A percentile compares a stretch with the other conserved stretches of the same genome.
Evolutionary conservation across 805 yeast genomes (phyloP).

Genomic region (Yarrowia porcina): DNA sequence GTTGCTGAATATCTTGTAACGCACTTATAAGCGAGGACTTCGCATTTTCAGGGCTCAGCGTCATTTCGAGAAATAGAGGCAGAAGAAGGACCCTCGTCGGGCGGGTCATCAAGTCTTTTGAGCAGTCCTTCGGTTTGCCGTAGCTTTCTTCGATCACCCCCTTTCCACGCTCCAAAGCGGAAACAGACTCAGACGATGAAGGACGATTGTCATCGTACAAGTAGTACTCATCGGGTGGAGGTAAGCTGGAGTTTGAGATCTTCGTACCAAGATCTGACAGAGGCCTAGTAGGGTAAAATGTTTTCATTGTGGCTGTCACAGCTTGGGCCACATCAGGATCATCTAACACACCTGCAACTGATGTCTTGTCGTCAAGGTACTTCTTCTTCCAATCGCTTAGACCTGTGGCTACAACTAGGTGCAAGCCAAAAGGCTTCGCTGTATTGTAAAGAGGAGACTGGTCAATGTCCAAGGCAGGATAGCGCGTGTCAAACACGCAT

Average conservation of each 20-base stretch:
- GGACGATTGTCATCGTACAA: conserved; percentile 39
- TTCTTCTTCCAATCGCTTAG: conserved; percentile 80
- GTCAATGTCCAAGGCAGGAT: conserved; percentile 49
- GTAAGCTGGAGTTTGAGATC: conserved; percentile 54
- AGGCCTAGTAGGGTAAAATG: not conserved
- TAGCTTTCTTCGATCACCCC: not conserved
- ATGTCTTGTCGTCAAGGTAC: conserved; percentile 50
- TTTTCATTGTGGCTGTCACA: conserved; percentile 16
- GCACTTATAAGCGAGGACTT: conserved; percentile 42
- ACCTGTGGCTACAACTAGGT: conserved; percentile 79
- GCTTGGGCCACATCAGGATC: conserved; percentile 29
- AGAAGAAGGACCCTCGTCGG: conserved; percentile 62
- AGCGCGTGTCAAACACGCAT: conserved; percentile 47
- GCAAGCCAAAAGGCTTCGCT: conserved; percentile 65
- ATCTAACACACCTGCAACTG: conserved; percentile 48
- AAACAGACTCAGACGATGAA: conserved; percentile 32
- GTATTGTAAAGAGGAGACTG: conserved; percentile 61
- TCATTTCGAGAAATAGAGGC: conserved; percentile 73
- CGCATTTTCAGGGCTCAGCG: conserved; percentile 47
- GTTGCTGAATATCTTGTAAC: conserved; percentile 41
- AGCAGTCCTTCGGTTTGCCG: not conserved
- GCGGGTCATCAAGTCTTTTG: conserved; percentile 35
- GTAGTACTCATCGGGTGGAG: conserved; percentile 44
- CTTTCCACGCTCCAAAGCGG: not conserved
- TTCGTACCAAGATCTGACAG: conserved; percentile 38